These are phyloP conservation scores for Penicillium parvum DNA, from an alignment of 495 filamentous ascomycete genomes.

Conservation along the genomic window DNA sequence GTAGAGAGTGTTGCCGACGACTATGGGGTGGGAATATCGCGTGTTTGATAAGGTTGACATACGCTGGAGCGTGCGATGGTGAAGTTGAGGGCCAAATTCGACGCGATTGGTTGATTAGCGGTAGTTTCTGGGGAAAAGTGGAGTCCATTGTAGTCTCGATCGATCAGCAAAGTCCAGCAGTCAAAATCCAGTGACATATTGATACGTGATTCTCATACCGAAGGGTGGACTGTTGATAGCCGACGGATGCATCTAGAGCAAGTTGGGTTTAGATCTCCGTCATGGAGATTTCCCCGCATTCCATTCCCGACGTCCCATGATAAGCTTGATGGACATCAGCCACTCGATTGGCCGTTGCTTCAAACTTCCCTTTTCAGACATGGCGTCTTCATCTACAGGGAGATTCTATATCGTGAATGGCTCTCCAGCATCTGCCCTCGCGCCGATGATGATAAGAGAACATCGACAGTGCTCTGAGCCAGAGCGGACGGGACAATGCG, in stretches of 20 bases:
- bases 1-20: too few species aligned
- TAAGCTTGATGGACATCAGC: constrained; percentile 2
- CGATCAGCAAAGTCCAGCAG: not conserved
- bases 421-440: not conserved
- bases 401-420: constrained; percentile 12
- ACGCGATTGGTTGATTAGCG: constrained; percentile 21
- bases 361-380: constrained; percentile 21
- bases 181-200: not conserved
- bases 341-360: constrained; percentile 17
- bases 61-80: too few species aligned
- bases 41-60: too few species aligned
- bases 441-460: constrained; percentile 12
- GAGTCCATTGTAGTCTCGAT: not conserved
- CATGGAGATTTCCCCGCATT: constrained; percentile 7
- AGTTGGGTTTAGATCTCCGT: constrained; percentile 5
- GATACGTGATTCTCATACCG: not conserved
- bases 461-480: not conserved
- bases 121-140: constrained; percentile 2
- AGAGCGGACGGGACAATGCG: not conserved
- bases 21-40: too few species aligned
- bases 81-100: constrained; percentile 19
- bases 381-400: not conserved
- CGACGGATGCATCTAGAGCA: not conserved
- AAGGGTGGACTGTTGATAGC: too few species aligned
- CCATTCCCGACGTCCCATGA: not conserved